Base-by-base conservation (phyloP, 2,329 filamentous ascomycete genomes). In the Botrytis fabae region DNA sequence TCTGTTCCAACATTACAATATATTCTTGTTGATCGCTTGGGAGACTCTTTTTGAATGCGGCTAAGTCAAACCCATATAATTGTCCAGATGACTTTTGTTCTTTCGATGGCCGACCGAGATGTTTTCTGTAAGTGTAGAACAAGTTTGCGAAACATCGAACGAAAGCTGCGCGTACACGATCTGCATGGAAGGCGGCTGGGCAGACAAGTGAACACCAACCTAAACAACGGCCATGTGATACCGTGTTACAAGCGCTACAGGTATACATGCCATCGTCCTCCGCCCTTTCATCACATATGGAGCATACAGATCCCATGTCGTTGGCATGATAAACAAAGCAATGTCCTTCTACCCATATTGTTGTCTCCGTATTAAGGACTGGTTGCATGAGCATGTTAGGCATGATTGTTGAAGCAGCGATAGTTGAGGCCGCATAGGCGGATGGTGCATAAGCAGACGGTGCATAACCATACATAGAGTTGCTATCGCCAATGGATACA, bases 331-430 rank as follows among this genome's bases (percentile, higher is more conserved):
- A 92, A 74, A 90, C 88, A 83, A 96, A 88, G 81, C 92, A 95
- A 83, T 96, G 93, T 0, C 93, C 93, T 81, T 96, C 93, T 1
- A 94, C 91, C 93, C 93, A 96, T 65, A 93, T 90, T 0, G 88
- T 93, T 1, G 90, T 93, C 65, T 94, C 92, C 0, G 92, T 94
- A 79, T 95, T 93, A 64, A 86, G 86, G 12, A 95, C 93, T 1
- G 92, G 92, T 79, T 95, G 92, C 75, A 94, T 88, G 74, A 93
- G 87, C 87, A 94, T 92, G 78, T 91, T 92, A 51, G 93, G 93
- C 93, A 96, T 95, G 78, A 96, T 90, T 2, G 93, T 96, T 10
- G 92, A 95, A 12, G 93, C 93, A 2, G 93, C 93, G 63, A 96
- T 84, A 0, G 93, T 96, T n/a, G 93, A 95, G 78, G 93, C 92